Evolutionary conservation across 228 moss, liverwort and hornwort species (phyloP).

Genomic region (Sphagnum fallax): DNA sequence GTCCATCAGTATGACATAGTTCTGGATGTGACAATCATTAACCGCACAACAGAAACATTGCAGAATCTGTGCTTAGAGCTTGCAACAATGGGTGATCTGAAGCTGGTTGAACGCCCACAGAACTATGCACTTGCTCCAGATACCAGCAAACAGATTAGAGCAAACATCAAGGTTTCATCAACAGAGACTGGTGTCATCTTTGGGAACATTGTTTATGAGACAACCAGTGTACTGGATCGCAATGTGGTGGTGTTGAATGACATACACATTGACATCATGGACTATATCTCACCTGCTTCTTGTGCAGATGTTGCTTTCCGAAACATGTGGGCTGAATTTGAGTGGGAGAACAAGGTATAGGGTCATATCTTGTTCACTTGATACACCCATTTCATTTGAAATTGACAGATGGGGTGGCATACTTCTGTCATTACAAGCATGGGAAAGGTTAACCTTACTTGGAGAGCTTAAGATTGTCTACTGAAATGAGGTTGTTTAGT

Average conservation of each 20-base stretch:
- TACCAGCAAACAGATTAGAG: slow-evolving; percentile 90
- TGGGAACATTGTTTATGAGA: slow-evolving; percentile 94
- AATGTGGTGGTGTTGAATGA: slow-evolving; percentile 97
- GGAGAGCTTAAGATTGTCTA: no score
- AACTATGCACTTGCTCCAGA: slow-evolving; percentile 92
- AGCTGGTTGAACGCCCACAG: slow-evolving; percentile 96
- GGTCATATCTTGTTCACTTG: no score
- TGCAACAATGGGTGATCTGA: slow-evolving; percentile 97
- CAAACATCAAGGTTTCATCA: slow-evolving; percentile 96
- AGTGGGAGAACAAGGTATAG: slow-evolving; percentile 95
- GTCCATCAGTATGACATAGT: slow-evolving; percentile 99
- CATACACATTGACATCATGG: slow-evolving; percentile 99
- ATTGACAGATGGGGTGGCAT: no score
- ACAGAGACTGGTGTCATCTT: slow-evolving; percentile 98
- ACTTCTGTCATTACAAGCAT: no score
- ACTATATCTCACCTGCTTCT: slow-evolving; percentile 96
- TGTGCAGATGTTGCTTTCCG: slow-evolving; percentile 97
- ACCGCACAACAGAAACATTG: slow-evolving; percentile 86
- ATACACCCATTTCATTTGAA: no score
- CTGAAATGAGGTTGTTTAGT: no score
- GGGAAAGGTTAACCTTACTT: no score
- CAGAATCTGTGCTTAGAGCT: slow-evolving; percentile 95
- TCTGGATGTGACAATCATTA: slow-evolving; percentile 89
- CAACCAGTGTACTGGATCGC: slow-evolving; percentile 91
- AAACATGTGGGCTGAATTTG: slow-evolving; percentile 99